Evolutionary conservation across 352 stramenopile genomes (phyloP).

Genomic region (Phytopythium cucurbitacearum): DNA sequence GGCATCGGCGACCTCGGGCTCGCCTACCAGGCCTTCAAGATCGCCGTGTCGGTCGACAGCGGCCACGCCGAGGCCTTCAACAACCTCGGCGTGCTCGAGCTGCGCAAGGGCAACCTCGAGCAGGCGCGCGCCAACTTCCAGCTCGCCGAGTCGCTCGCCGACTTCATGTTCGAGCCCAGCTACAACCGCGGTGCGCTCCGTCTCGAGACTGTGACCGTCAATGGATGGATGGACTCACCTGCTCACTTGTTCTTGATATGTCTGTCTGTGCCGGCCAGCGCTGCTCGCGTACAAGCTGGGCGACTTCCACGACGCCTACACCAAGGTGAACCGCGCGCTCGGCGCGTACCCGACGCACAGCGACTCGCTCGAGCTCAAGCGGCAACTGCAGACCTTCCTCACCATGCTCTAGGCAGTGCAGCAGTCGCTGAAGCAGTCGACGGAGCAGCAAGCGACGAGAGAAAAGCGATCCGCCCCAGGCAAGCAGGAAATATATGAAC

Average conservation of each 20-base stretch:
- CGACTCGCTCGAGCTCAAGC: slow-evolving; percentile 88
- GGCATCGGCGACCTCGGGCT: slow-evolving; percentile 91
- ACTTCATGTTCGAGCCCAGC: slow-evolving; percentile 90
- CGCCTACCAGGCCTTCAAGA: slow-evolving; percentile 93
- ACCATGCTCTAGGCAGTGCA: slow-evolving; percentile 45
- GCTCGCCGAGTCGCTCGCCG: slow-evolving; percentile 67
- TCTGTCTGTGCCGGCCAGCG: slow-evolving; percentile 28
- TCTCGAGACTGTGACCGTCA: background rate
- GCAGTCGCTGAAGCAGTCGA: background rate
- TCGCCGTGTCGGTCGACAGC: slow-evolving; percentile 87
- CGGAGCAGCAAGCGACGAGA: background rate
- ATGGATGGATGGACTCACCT: slow-evolving; percentile 3
- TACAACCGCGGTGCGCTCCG: slow-evolving; percentile 78
- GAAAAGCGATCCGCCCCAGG: background rate
- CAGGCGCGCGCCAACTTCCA: slow-evolving; percentile 83
- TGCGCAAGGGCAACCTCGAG: slow-evolving; percentile 87
- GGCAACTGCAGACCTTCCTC: slow-evolving; percentile 82
- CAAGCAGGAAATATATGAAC: background rate
- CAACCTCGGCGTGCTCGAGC: slow-evolving; percentile 89
- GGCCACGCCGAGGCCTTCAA: slow-evolving; percentile 92
- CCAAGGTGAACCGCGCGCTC: slow-evolving; percentile 81
- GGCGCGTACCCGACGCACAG: slow-evolving; percentile 74
- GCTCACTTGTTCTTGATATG: background rate
- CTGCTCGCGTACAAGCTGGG: slow-evolving; percentile 89
- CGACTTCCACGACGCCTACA: slow-evolving; percentile 89